phyloP scores from a whole-genome alignment of 257 asterid species.

The Solanum pinnatisectum region DNA sequence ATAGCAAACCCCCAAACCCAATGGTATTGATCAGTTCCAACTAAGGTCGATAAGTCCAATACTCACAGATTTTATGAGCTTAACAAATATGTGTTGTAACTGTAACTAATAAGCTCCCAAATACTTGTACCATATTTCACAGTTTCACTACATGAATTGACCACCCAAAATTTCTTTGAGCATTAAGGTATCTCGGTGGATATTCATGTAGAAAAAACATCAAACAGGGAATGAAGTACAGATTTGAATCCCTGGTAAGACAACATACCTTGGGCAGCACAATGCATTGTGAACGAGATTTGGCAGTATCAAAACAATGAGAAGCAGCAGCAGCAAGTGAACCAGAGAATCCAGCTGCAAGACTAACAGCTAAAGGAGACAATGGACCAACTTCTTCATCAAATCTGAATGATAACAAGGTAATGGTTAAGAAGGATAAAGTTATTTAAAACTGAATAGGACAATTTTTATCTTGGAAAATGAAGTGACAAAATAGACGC shows the following conservation, averaged over 20 bases:
- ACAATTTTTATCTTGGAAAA: background rate
- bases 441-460: background rate
- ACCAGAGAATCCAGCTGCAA: conserved; percentile 93
- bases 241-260: background rate
- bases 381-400: conserved; percentile 76
- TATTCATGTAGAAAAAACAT: background rate
- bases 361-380: conserved; percentile 76
- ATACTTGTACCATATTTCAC: background rate
- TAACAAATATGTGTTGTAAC: background rate
- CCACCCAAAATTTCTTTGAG: background rate
- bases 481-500: background rate
- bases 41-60: background rate
- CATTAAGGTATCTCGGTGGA: background rate
- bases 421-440: background rate
- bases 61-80: background rate
- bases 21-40: background rate
- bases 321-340: conserved; percentile 97
- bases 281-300: conserved; percentile 72
- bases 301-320: conserved; percentile 86
- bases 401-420: conserved; percentile 23
- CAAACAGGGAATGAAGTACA: background rate
- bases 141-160: background rate
- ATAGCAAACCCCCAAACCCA: no score
- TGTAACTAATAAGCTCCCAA: background rate
- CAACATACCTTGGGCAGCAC: conserved; percentile 70